A percentile compares a stretch with the other conserved stretches of the same genome.
Conservation (phyloP, 108 stramenopile genomes). For the Asterionellopsis glacialis region DNA sequence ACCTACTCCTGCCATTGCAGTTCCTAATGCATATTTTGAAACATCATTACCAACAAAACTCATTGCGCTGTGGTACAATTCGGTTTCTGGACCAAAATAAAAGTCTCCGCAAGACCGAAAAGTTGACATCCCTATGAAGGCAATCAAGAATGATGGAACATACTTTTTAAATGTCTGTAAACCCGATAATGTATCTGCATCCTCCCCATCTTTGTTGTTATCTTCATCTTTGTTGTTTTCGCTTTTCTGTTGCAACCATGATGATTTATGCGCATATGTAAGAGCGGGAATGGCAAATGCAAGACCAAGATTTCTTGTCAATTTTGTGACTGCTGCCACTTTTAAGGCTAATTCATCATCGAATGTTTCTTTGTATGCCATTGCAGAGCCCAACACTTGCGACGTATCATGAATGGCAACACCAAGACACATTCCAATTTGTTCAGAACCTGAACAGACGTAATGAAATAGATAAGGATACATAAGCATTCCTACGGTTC, state of each 20-base stretch:
- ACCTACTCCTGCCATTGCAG: constrained; percentile 64
- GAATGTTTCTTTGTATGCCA: constrained; percentile 42
- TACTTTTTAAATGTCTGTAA: constrained; percentile 46
- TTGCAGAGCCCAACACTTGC: constrained; percentile 54
- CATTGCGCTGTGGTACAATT: constrained; percentile 13
- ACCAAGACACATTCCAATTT: constrained; percentile 52
- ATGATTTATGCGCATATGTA: constrained; percentile 25
- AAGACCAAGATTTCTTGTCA: constrained; percentile 47
- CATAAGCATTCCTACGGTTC: constrained; percentile 49
- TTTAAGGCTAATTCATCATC: constrained; percentile 42
- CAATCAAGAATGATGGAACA: constrained; percentile 47
- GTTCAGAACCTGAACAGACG: constrained; percentile 30
- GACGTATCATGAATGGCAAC: constrained; percentile 54
- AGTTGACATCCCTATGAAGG: constrained; percentile 49
- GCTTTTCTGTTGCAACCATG: background rate
- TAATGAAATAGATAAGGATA: constrained; percentile 49
- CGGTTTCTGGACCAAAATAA: constrained; percentile 10
- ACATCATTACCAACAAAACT: constrained; percentile 40
- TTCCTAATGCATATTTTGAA: constrained; percentile 49
- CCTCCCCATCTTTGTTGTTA: constrained; percentile 12
- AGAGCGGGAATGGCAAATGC: constrained; percentile 46
- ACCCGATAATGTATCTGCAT: constrained; percentile 29
- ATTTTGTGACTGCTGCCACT: constrained; percentile 54
- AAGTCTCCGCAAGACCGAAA: constrained; percentile 45
- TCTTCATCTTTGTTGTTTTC: constrained; percentile 5